These are phyloP conservation scores for Barbatosphaeria neglecta DNA, from an alignment of 495 filamentous ascomycete genomes.

Conservation along the genomic window DNA sequence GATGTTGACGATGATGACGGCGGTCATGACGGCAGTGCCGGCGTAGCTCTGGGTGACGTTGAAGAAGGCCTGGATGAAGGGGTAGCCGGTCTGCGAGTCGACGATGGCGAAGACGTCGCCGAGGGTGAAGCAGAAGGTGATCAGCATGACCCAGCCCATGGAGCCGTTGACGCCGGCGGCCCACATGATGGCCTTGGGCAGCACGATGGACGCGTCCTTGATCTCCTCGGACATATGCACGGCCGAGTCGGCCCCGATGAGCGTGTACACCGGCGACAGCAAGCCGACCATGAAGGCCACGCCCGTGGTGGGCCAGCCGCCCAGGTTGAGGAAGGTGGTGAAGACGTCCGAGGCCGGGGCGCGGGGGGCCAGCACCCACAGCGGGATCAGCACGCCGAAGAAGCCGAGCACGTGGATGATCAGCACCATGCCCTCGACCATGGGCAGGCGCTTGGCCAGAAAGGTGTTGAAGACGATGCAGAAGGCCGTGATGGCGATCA, in stretches of 20 bases:
- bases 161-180: conserved; percentile 25
- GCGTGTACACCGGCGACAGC: conserved; percentile 7
- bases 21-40: conserved; percentile 34
- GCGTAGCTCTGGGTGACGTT: conserved; percentile 28
- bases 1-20: conserved; percentile 34
- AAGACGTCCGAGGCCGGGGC: conserved; percentile 38
- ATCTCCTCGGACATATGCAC: conserved; percentile 35
- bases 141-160: conserved; percentile 29
- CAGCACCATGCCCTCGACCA: conserved; percentile 47
- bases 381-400: conserved; percentile 49
- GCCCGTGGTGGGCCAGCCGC: conserved; percentile 41
- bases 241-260: conserved; percentile 13
- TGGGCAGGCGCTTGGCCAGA: conserved; percentile 39
- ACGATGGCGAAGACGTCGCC: conserved; percentile 22
- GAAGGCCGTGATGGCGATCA: conserved; percentile 40
- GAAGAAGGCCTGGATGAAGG: conserved; percentile 43
- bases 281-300: conserved; percentile 38
- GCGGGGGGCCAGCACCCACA: conserved; percentile 43
- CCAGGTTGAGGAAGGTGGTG: conserved; percentile 40
- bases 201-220: conserved; percentile 28
- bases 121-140: conserved; percentile 36
- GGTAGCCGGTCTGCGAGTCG: conserved; percentile 29
- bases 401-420: conserved; percentile 52
- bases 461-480: conserved; percentile 48
- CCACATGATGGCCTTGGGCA: conserved; percentile 36